These are phyloP conservation scores for Chlamydomonas urium DNA, from an alignment of 139 green algal species.

Conservation along the genomic window DNA sequence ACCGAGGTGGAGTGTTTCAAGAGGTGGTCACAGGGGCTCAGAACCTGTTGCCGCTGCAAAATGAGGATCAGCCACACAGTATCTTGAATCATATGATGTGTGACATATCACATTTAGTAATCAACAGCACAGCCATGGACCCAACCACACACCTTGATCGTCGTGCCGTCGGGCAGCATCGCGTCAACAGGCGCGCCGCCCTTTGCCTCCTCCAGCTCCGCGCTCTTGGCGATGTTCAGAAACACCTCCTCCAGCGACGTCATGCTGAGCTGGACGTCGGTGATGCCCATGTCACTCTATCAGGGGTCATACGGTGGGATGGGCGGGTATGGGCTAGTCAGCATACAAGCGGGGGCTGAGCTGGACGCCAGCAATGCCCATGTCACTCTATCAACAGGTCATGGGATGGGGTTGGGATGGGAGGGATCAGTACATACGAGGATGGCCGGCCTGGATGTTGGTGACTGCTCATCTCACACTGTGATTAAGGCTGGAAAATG, in stretches of 20 bases:
- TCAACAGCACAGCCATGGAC: not conserved
- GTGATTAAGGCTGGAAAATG: no score
- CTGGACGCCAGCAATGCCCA: conserved; percentile 11
- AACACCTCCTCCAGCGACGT: conserved; percentile 74
- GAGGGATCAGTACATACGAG: no score
- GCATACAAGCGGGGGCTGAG: no score
- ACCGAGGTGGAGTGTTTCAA: no score
- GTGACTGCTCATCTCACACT: no score
- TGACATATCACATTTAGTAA: no score
- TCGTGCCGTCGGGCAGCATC: conserved; percentile 3
- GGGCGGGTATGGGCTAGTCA: no score
- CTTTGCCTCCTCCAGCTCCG: conserved; percentile 24
- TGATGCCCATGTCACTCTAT: conserved; percentile 10
- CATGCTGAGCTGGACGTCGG: conserved; percentile 13
- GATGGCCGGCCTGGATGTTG: no score
- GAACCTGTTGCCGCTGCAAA: not conserved
- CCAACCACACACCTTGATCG: not conserved
- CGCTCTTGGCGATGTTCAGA: conserved; percentile 68
- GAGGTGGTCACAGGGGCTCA: not conserved
- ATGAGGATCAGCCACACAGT: not conserved
- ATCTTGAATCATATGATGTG: no score
- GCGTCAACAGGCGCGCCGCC: not conserved
- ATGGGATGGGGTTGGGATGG: no score
- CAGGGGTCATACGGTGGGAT: no score
- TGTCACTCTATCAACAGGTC: no score